These are phyloP conservation scores for Clarireedia monteithiana DNA, from an alignment of 2,329 filamentous ascomycete species.

Conservation along the genomic window DNA sequence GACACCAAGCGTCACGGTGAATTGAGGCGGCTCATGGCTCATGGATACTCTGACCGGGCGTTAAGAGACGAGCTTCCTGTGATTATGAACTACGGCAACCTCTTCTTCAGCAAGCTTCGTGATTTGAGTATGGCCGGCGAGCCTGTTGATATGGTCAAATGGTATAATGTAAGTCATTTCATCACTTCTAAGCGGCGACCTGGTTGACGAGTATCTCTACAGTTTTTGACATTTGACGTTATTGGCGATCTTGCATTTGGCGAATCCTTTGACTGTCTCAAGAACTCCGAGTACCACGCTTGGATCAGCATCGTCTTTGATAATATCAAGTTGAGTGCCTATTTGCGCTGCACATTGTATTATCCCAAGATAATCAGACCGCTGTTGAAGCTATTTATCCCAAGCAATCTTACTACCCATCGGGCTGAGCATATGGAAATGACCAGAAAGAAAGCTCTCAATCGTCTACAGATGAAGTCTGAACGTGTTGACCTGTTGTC, in stretches of 20 bases:
- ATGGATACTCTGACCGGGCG: constrained; percentile 26
- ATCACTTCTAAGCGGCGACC: too few species aligned
- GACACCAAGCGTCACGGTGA: too few species aligned
- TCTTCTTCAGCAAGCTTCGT: not conserved
- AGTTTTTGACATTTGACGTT: constrained; percentile 31
- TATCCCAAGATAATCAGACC: not conserved
- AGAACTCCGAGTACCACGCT: constrained; percentile 8
- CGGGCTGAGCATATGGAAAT: too few species aligned
- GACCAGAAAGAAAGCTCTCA: too few species aligned
- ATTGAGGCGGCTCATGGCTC: constrained; percentile 10
- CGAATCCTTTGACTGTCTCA: constrained; percentile 32
- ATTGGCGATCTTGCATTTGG: constrained; percentile 38
- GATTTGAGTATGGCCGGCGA: not conserved
- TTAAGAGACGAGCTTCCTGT: constrained; percentile 26
- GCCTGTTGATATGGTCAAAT: constrained; percentile 24
- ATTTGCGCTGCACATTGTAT: not conserved
- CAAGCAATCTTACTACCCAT: too few species aligned
- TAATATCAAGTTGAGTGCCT: not conserved
- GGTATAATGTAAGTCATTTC: constrained; percentile 21
- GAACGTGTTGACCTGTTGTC: too few species aligned
- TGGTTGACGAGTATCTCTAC: too few species aligned
- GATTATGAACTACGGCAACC: constrained; percentile 6
- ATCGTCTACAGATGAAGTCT: too few species aligned
- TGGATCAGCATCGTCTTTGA: constrained; percentile 3
- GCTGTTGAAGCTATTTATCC: not conserved